Base-by-base conservation (phyloP, 2,329 filamentous ascomycete species). In the Colletotrichum lini region DNA sequence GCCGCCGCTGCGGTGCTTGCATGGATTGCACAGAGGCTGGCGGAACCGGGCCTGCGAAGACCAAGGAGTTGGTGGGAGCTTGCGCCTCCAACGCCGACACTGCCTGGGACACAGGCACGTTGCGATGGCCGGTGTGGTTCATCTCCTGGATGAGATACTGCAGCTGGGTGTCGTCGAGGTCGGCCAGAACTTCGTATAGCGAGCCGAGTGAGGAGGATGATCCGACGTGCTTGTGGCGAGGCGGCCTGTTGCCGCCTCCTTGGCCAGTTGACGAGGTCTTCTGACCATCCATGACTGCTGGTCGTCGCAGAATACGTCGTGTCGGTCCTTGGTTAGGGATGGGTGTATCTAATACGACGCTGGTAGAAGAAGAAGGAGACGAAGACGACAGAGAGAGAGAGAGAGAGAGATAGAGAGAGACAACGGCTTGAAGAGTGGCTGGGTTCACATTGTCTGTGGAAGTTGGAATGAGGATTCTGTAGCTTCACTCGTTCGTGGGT, bases 61-160 rank as follows among this genome's bases (percentile, higher is more conserved):
- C 49, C 30, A 64, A 30, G 40, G 58, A 53, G 30, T 23, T 47
- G 18, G 42, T 9, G 10, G 65, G 47, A 10, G 35, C 15, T 16
- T 58, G 62, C 52, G 44, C 66, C 40, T 72, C 69, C 16, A 72
- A 50, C 2, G 69, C 65, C n/a, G 69, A 53, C 13, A 72, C 69
- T 3, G 69, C 69, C 69, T 72, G 58, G 35, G 59, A 58, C 13
- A 72, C 69, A 38, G 69, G 69, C 6, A 72, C 65, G 42, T 72
- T 63, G 23, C 67, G 69, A 18, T 72, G 69, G 30, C 69, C 69
- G 16, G 69, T 72, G 40, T 72, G 65, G 40, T 72, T 72, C 69
- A 72, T 72, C 69, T 72, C 69, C 47, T 72, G 69, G 65, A 72
- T 72, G 59, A 72, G 69, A n/a, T 72, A 72, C 58, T 72, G 69